These are phyloP conservation scores for Polygonum aviculare DNA, from an alignment of 148 eudicot species.

Conservation along the genomic window DNA sequence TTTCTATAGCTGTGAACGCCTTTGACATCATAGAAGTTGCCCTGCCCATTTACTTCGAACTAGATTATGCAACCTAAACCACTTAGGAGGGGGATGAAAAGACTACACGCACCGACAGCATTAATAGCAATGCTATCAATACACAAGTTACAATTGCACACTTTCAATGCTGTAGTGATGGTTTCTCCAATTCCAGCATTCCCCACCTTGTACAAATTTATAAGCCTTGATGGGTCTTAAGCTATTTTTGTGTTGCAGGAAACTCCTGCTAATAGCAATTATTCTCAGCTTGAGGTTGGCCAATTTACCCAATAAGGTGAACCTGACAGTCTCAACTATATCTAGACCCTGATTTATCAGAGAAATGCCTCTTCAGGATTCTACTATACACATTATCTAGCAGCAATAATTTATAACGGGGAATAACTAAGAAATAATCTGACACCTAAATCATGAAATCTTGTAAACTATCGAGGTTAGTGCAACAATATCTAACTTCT, in stretches of 20 bases:
- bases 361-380: not conserved
- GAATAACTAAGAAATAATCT: not conserved
- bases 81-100: too few relatives aligned
- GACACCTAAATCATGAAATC: not conserved
- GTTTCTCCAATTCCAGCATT: not conserved
- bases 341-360: not conserved
- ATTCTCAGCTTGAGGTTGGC: not conserved
- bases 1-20: not conserved
- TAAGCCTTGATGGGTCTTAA: not conserved
- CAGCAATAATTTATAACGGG: not conserved
- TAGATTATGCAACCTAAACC: not conserved
- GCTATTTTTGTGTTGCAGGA: not conserved
- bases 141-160: not conserved
- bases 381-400: not conserved
- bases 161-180: not conserved
- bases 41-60: not conserved
- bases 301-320: not conserved
- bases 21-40: not conserved
- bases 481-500: not conserved
- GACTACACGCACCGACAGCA: not conserved
- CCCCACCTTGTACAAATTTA: not conserved
- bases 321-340: not conserved
- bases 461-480: not conserved
- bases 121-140: not conserved
- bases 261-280: not conserved